Conservation (phyloP, 208 protist genomes). For the Leishmania tropica region DNA sequence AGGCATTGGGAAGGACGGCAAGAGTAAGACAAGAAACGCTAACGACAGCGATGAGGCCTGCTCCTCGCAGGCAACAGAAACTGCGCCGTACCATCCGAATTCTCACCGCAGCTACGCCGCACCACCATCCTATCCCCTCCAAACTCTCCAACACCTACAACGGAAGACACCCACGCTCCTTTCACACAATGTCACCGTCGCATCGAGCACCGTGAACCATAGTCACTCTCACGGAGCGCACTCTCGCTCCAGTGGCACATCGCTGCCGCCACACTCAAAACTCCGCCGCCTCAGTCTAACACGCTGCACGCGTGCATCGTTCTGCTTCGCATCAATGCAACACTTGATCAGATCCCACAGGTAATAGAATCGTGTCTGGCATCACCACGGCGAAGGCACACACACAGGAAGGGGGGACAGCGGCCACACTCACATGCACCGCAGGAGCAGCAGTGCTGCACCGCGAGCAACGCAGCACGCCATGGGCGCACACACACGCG, state of each 20-base stretch:
- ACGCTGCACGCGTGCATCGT: conserved; percentile 32
- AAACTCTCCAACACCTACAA: background rate
- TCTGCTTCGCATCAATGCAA: conserved; percentile 22
- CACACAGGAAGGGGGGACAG: background rate
- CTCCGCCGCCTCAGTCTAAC: conserved; percentile 25
- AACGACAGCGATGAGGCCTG: background rate
- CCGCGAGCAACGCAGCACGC: background rate
- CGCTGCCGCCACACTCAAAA: background rate
- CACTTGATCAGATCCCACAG: conserved; percentile 45
- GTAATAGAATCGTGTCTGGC: conserved; percentile 41
- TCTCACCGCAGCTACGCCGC: background rate
- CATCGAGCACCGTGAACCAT: background rate
- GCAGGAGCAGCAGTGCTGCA: background rate
- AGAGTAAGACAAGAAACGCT: background rate
- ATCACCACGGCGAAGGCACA: conserved; percentile 15
- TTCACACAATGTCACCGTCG: background rate
- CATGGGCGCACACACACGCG: too few species aligned
- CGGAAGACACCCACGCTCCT: background rate
- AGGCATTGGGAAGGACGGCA: background rate
- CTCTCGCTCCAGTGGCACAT: too few species aligned
- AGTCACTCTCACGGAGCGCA: background rate
- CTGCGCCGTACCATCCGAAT: background rate
- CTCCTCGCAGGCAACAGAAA: background rate
- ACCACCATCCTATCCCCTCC: background rate
- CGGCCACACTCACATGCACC: conserved; percentile 1